phyloP scores from a whole-genome alignment of 2,329 filamentous ascomycete species.

The Sclerotinia glacialis region DNA sequence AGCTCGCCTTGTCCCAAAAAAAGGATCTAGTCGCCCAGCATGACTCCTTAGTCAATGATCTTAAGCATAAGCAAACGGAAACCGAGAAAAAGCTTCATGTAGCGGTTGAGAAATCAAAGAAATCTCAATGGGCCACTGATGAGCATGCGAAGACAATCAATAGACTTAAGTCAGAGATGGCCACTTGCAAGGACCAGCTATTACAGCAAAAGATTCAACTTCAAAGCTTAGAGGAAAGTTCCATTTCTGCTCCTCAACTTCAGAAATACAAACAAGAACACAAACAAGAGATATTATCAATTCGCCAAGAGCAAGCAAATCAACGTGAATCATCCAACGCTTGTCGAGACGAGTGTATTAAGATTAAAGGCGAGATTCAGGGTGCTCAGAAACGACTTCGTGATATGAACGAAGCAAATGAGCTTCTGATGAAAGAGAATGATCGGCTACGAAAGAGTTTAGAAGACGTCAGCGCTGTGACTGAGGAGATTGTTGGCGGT shows the following conservation, averaged over 20 bases:
- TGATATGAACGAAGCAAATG: neutral
- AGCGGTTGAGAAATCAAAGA: neutral
- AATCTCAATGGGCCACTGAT: neutral
- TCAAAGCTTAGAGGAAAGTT: conserved; percentile 7
- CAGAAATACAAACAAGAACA: neutral
- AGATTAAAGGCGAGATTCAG: neutral
- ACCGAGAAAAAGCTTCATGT: neutral
- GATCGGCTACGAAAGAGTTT: conserved; percentile 10
- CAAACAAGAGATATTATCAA: neutral
- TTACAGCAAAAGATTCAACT: conserved; percentile 12
- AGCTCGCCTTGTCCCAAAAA: conserved; percentile 20
- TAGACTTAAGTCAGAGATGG: conserved; percentile 1
- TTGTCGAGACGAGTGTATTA: neutral
- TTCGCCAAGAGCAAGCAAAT: conserved; percentile 6
- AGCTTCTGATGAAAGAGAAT: conserved; percentile 6
- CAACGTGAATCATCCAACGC: neutral
- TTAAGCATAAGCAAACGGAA: conserved; percentile 16
- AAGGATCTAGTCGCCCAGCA: conserved; percentile 12
- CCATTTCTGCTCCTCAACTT: neutral
- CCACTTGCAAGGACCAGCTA: conserved; percentile 8
- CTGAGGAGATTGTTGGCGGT: neutral
- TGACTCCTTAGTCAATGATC: conserved; percentile 4
- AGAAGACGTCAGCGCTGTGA: neutral
- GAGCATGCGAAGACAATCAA: neutral
- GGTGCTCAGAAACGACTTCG: neutral